Conservation (phyloP, 768 basidiomycete species). For the Termitomyces heimii region DNA sequence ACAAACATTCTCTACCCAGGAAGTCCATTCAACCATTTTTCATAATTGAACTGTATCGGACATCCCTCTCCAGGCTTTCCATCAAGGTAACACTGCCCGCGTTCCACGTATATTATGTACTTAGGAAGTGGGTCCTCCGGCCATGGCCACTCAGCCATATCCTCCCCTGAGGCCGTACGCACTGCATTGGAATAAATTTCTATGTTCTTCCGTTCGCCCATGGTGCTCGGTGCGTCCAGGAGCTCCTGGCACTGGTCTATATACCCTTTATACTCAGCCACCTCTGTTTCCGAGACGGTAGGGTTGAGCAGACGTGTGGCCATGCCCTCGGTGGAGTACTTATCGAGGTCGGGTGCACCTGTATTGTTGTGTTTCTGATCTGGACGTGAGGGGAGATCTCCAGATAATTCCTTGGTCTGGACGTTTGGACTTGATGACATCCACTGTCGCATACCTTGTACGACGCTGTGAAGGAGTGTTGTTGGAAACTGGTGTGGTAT, state of each 20-base stretch:
- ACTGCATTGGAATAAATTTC: constrained; percentile 50
- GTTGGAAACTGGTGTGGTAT: not conserved
- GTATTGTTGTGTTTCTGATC: constrained; percentile 28
- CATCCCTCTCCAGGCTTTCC: constrained; percentile 26
- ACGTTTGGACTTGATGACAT: constrained; percentile 51
- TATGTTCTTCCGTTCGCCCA: constrained; percentile 52
- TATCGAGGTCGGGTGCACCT: constrained; percentile 27
- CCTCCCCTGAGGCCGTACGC: constrained; percentile 37
- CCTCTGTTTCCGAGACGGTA: constrained; percentile 55
- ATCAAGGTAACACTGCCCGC: constrained; percentile 29
- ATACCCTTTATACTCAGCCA: constrained; percentile 74
- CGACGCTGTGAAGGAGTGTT: constrained; percentile 38
- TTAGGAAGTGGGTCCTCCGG: constrained; percentile 35
- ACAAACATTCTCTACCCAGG: not conserved
- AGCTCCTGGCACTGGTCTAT: constrained; percentile 71
- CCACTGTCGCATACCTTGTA: constrained; percentile 77
- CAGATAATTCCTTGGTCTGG: constrained; percentile 31
- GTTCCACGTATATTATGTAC: constrained; percentile 40
- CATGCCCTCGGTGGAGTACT: constrained; percentile 51
- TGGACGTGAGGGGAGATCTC: constrained; percentile 28
- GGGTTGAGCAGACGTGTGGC: constrained; percentile 58
- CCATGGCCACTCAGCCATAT: constrained; percentile 27
- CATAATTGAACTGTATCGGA: constrained; percentile 39
- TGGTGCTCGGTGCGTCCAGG: constrained; percentile 47
- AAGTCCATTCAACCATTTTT: constrained; percentile 28